A percentile compares a stretch with the other conserved stretches of the same genome.
phyloP scores from a whole-genome alignment of 768 basidiomycete genomes.

The Suillus tomentosus region DNA sequence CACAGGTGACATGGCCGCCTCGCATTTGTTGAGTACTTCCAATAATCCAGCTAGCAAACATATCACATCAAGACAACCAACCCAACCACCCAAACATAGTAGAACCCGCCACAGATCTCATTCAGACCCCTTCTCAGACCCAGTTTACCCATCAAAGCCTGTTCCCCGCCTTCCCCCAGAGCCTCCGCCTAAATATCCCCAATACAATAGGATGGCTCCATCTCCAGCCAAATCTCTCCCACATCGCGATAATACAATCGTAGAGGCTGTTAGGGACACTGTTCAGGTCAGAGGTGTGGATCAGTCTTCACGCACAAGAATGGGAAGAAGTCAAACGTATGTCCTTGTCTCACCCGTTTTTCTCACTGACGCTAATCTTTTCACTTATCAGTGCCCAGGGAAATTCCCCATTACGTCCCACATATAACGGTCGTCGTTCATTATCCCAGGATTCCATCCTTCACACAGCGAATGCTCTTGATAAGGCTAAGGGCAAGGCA shows the following conservation, averaged over 20 bases:
- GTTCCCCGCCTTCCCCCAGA: conserved; percentile 45
- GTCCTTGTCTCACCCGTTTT: conserved; percentile 27
- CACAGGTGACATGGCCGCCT: conserved; percentile 21
- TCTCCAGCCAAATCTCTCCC: conserved; percentile 31
- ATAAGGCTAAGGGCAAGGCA: conserved; percentile 50
- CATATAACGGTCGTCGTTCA: conserved; percentile 44
- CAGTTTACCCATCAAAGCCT: conserved; percentile 28
- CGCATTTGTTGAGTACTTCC: conserved; percentile 10
- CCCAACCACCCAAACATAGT: conserved; percentile 27
- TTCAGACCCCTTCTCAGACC: conserved; percentile 58
- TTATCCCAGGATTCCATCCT: conserved; percentile 51
- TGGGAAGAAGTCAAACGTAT: conserved; percentile 61
- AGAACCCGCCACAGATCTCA: conserved; percentile 46
- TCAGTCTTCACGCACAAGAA: conserved; percentile 46
- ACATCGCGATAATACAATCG: conserved; percentile 43
- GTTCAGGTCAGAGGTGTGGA: conserved; percentile 54
- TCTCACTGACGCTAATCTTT: conserved; percentile 34
- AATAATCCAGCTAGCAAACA: conserved; percentile 25
- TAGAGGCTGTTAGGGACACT: conserved; percentile 70
- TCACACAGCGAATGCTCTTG: conserved; percentile 39
- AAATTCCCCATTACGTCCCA: conserved; percentile 25
- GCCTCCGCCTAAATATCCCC: conserved; percentile 33
- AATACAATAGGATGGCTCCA: conserved; percentile 29
- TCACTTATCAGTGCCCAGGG: conserved; percentile 18
- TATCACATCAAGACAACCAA: conserved; percentile 24